Evolutionary conservation across 2,329 filamentous ascomycete genomes (phyloP), one percentile per base, ranked within the genome.

Genomic region (Ascochyta koolunga): DNA sequence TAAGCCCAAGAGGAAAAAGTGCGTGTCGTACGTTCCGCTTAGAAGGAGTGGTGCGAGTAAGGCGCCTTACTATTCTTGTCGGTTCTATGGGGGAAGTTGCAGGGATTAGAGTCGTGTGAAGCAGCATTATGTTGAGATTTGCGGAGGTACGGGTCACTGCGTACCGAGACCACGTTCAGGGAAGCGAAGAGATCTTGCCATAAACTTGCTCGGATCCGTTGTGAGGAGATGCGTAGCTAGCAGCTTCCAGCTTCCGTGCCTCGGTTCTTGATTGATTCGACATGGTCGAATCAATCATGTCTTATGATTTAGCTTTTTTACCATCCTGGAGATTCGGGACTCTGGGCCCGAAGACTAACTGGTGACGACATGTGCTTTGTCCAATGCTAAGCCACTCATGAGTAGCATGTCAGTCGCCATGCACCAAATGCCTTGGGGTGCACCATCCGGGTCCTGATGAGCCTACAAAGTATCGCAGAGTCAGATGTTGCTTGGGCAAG

Each of bases 251-350:
- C 27, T 27, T 22, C 25, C 33, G 29, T n/a, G 15, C 51, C 51
- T 54, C 51, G 51, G 51, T 42, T 46, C 10, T 19, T 19, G 11
- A 16, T 7, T 40, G 51, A 54, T 19, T 54, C 40, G 22, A 16
- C 38, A 33, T 15, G 33, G 7, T 39, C 21, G 19, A n/a, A 31
- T 39, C 33, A 38, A 42, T 11, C 31, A 19, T 25, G 31, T 38
- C 32, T 38, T 13, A 38, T 38, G 43, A 47, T 37, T 46, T 42
- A 24, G 16, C 15, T 36, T 7, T 2, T 11, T 3, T n/a, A n/a
- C 5, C n/a, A 21, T 38, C n/a, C 16, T 41, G 32, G 33, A 45
- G 27, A 19, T 4, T 32, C 29, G 19, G 31, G 42, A n/a, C 6
- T 22, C 22, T 36, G 29, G 22, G 31, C 31, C 36, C 42, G 42